phyloP scores from a whole-genome alignment of 2,329 filamentous ascomycete species.

The Catunica adiposa region DNA sequence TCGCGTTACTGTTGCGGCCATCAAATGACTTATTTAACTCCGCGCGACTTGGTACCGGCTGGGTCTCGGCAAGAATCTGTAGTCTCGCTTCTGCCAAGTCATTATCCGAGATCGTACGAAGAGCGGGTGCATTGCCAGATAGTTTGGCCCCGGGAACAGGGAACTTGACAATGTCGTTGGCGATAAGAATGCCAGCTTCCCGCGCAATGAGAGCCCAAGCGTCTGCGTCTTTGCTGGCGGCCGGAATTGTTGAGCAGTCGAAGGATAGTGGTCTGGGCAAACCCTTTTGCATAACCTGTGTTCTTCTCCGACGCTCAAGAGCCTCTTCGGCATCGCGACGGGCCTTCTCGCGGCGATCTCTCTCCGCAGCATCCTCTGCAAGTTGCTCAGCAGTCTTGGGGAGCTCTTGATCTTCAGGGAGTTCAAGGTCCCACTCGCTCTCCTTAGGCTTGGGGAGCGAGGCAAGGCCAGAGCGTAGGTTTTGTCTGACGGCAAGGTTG shows the following conservation, averaged over 20 bases:
- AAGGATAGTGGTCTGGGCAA: constrained; percentile 62
- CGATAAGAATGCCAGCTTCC: constrained; percentile 66
- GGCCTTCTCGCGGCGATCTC: constrained; percentile 62
- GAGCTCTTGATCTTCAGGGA: constrained; percentile 59
- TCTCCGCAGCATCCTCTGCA: constrained; percentile 48
- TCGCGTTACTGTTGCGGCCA: constrained; percentile 33
- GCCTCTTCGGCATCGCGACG: constrained; percentile 56
- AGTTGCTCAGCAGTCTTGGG: constrained; percentile 38
- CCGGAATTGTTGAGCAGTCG: constrained; percentile 50
- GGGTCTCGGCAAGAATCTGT: constrained; percentile 56
- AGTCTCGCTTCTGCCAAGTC: constrained; percentile 59
- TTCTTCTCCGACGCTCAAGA: constrained; percentile 66
- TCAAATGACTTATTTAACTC: constrained; percentile 39
- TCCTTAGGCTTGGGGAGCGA: constrained; percentile 85
- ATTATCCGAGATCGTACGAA: constrained; percentile 53
- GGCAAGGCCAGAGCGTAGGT: constrained; percentile 57
- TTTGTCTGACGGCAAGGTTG: constrained; percentile 50
- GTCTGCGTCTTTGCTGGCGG: constrained; percentile 35
- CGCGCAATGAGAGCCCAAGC: constrained; percentile 53
- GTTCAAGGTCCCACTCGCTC: constrained; percentile 81
- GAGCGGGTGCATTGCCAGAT: constrained; percentile 39
- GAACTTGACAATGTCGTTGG: constrained; percentile 62
- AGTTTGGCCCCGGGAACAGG: constrained; percentile 53
- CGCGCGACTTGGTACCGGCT: constrained; percentile 30
- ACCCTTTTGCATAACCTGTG: constrained; percentile 74